Conservation (phyloP, 2,329 filamentous ascomycete genomes). For the Capronia americana region DNA sequence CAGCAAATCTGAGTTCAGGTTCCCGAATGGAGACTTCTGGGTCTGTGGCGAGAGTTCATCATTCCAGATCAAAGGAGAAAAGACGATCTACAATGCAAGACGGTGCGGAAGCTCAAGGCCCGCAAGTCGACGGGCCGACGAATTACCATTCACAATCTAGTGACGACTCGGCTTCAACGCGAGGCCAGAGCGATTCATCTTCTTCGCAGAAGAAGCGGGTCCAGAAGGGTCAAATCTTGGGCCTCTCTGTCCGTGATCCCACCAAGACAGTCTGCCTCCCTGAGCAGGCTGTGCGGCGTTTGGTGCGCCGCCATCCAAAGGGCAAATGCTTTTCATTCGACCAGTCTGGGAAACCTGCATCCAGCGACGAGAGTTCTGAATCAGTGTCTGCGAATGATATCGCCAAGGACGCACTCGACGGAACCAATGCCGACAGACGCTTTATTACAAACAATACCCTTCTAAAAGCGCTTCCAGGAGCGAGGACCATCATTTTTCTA, state of each 20-base stretch:
- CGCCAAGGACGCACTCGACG: background rate
- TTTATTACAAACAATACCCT: conserved; percentile 31
- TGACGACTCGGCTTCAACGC: conserved; percentile 17
- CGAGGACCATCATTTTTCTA: conserved; percentile 50
- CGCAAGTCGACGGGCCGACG: background rate
- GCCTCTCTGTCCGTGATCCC: conserved; percentile 11
- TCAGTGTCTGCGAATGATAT: conserved; percentile 27
- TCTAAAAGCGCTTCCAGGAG: conserved; percentile 32
- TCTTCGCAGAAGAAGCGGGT: conserved; percentile 39
- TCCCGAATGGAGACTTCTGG: conserved; percentile 23
- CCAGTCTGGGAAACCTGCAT: conserved; percentile 78
- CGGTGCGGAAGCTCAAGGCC: background rate
- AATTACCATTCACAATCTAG: conserved; percentile 9
- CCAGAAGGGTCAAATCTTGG: conserved; percentile 35
- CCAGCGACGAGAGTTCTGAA: conserved; percentile 71
- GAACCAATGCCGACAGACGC: conserved; percentile 6
- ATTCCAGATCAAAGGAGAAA: conserved; percentile 10
- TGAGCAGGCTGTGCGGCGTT: conserved; percentile 49
- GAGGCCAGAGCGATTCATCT: conserved; percentile 24
- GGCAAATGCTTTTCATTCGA: conserved; percentile 73
- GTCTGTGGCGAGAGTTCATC: conserved; percentile 21
- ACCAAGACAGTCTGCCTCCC: conserved; percentile 42
- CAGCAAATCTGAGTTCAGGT: conserved; percentile 33
- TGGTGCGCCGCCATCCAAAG: conserved; percentile 54
- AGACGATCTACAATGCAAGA: background rate